Evolutionary conservation across 306 rosid species (phyloP), one percentile per base, ranked within the genome.

Genomic region (Pachyrhizus erosus): DNA sequence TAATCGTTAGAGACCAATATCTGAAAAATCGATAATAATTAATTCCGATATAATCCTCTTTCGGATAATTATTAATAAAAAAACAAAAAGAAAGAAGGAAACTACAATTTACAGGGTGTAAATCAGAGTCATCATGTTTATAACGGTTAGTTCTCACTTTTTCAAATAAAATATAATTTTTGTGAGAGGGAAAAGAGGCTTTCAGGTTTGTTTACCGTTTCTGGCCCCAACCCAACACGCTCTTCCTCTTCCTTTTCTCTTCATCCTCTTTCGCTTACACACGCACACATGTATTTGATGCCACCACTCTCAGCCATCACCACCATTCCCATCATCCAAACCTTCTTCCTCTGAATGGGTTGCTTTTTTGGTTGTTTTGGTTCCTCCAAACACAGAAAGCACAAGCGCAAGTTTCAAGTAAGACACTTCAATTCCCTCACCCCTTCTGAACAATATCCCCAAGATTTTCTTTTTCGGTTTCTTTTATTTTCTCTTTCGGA

Each of bases 351-450:
- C 17, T 71, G 69, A 34, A 94, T 92, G 97, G 94, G 94, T 88
- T 92, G 98, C 74, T 91, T 92, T 81, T 90, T 90, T 78, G 91
- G 81, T 17, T 94, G 97, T 79, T 92, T 94, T 90, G 91, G 97
- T 89, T 89, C 92, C 81, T 89, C 93, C 82, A 90, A 86, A 21
- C 83, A 84, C 76, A 78, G 83, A 73, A 94, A 76, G 11, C 90
- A 76, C 42, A 83, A 66, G 61, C 82, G 33, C 81, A 86, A 89
- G 66, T 87, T 91, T 76, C 92, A 84, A 7, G 91, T 86, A 70
- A 83, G 79, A 48, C 57, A 33, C 39, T 49, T 54, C 34, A 27
- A 37, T 43, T 54, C 66, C 14, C 0, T 73, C 15, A 29, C 7
- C 11, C 29, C 20, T 48, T 70, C 49, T 58, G 57, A 3, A 33